Evolutionary conservation across 495 filamentous ascomycete species (phyloP), one percentile per base, ranked within the genome.

Genomic region (Saxophila tyrrhenica): DNA sequence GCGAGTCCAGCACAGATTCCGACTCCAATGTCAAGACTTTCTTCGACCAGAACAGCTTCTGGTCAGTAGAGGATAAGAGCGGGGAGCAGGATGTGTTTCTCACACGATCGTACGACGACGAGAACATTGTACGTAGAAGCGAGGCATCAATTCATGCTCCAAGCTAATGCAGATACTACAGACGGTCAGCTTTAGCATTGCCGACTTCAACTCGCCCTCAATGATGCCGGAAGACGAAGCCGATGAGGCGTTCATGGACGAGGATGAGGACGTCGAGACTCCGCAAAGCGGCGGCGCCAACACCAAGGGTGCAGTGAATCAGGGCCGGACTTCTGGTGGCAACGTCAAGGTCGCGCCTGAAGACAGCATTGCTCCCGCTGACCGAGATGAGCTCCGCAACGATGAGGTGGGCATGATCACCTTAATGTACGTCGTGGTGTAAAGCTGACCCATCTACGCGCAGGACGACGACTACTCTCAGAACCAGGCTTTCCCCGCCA

Each of bases 11-110:
- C 52, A 78, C 81, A 52, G 71, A 78, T 25, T 57, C 79, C 50
- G 80, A 84, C 25, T 66, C 73, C 15, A 80, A 74, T 65, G 72
- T 91, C 61, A 78, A 81, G 66, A 83, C 86, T 62, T 91, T 82
- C 68, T 68, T 90, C 16, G 78, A 86, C 55, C 85, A 83, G 66
- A 76, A 78, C 59, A 72, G 76, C 2, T 89, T 83, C 59, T 64
- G 74, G 66, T 71, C 89, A 78, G 72, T 94, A 54, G 74, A 83
- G 65, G 91, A 96, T 66, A 77, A 74, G 32, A 75, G 81, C 39
- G 91, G 91, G 55, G 76, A 88, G 64, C 86, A 97, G 69, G 88
- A 96, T 55, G 86, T 99, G 59, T 70, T 83, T 39, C 75, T 99
- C 55, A 83, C 78, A 44, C 84, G 89, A 63, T 85, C 80, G 63